Percentiles rank a stretch among this genome's conserved stretches.
These are phyloP conservation scores for Sphagnum contortum DNA, from an alignment of 225 moss, liverwort and hornwort species.

Conservation along the genomic window DNA sequence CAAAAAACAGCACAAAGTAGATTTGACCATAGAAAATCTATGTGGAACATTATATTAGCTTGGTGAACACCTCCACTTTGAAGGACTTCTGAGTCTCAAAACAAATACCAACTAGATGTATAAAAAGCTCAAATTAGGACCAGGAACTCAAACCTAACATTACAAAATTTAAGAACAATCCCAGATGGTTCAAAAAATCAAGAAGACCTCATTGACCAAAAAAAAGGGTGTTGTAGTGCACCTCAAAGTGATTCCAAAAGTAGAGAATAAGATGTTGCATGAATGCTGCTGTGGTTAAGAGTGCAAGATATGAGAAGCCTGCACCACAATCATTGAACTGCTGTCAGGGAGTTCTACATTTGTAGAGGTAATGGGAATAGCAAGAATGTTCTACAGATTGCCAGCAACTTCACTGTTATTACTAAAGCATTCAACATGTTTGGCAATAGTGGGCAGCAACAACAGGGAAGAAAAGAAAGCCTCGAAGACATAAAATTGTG, in stretches of 20 bases:
- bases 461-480: not conserved
- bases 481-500: not conserved
- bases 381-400: not conserved
- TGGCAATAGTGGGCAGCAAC: not conserved
- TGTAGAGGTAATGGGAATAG: not conserved
- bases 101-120: slow-evolving; percentile 1
- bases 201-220: not conserved
- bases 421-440: too few species aligned
- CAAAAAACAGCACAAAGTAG: not conserved
- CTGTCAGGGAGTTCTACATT: not conserved
- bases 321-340: slow-evolving; percentile 5
- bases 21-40: too few species aligned
- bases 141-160: not conserved
- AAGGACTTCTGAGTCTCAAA: not conserved
- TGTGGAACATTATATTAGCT: too few species aligned
- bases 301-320: slow-evolving; percentile 95
- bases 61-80: too few species aligned
- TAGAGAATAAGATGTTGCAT: slow-evolving; percentile 96
- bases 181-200: not conserved
- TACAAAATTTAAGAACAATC: not conserved
- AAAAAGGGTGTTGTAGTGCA: slow-evolving; percentile 5
- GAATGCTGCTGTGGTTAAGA: slow-evolving; percentile 84
- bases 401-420: too few species aligned
- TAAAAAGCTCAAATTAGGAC: not conserved
- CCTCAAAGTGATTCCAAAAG: slow-evolving; percentile 99